phyloP scores from a whole-genome alignment of 345 rosid species.

The Euphorbia peplus region DNA sequence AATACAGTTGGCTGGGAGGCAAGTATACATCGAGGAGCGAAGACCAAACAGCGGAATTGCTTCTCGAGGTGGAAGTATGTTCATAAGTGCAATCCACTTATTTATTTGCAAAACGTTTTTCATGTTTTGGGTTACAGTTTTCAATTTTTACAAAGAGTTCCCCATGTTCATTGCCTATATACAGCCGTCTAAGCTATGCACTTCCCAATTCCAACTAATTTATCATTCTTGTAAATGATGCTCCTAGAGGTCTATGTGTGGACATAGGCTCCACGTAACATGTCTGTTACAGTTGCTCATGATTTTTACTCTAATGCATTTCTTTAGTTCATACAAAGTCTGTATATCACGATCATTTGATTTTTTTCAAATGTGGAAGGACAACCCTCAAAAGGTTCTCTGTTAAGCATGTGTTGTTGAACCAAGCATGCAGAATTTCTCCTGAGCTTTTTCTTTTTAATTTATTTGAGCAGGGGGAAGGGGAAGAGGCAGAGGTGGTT shows the following conservation, averaged over 20 bases:
- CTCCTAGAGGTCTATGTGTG: background rate
- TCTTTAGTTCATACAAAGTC: background rate
- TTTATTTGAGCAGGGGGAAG: slow-evolving; percentile 34
- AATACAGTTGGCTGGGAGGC: slow-evolving; percentile 79
- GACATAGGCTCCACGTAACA: background rate
- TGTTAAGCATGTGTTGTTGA: background rate
- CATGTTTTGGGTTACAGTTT: background rate
- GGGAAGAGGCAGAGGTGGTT: slow-evolving; percentile 76
- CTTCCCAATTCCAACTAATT: background rate
- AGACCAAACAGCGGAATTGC: slow-evolving; percentile 75
- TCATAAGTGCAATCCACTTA: background rate
- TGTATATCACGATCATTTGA: too few relatives aligned
- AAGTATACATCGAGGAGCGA: slow-evolving; percentile 87
- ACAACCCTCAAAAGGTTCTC: background rate
- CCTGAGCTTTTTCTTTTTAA: background rate
- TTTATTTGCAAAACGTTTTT: background rate
- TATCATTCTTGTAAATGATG: background rate
- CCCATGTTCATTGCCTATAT: background rate
- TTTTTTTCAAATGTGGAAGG: background rate
- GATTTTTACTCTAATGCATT: background rate
- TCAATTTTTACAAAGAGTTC: background rate
- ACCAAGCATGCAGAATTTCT: background rate
- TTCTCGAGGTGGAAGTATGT: slow-evolving; percentile 84
- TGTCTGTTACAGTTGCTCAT: background rate
- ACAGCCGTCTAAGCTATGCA: background rate